phyloP scores from a whole-genome alignment of 106 monocot species.

The Triglochin maritima region DNA sequence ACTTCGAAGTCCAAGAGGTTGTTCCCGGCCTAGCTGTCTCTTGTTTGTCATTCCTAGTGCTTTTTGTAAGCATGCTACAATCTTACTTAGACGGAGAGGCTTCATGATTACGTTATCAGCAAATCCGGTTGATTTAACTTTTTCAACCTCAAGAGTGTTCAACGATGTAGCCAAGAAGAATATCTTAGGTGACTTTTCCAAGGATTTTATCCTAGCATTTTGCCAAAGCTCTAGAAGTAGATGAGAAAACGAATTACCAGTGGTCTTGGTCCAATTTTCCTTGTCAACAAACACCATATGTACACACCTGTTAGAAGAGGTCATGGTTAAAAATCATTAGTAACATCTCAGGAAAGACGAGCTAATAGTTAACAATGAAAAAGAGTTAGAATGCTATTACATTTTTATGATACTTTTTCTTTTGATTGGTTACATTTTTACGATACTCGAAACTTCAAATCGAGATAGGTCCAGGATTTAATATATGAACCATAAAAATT shows the following conservation, averaged over 20 bases:
- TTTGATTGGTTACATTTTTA: too few relatives aligned
- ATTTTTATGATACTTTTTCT: background rate
- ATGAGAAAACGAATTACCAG: slow-evolving; percentile 35
- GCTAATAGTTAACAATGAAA: background rate
- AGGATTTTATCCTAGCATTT: slow-evolving; percentile 19
- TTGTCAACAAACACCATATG: slow-evolving; percentile 70
- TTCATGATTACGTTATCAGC: slow-evolving; percentile 48
- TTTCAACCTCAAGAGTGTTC: slow-evolving; percentile 27
- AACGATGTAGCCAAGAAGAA: slow-evolving; percentile 56
- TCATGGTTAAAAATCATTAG: background rate
- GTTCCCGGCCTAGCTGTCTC: slow-evolving; percentile 16
- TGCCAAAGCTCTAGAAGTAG: slow-evolving; percentile 25
- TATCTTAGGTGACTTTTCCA: slow-evolving; percentile 40
- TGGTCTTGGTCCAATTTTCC: slow-evolving; percentile 41
- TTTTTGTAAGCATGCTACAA: slow-evolving; percentile 54
- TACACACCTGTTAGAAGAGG: slow-evolving; percentile 23
- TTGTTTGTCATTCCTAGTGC: slow-evolving; percentile 31
- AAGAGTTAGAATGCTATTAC: background rate
- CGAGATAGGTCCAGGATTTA: too few relatives aligned
- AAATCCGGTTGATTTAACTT: slow-evolving; percentile 39
- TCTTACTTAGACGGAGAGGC: slow-evolving; percentile 61
- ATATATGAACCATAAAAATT: too few relatives aligned
- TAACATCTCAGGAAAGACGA: background rate
- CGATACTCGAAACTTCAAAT: too few relatives aligned
- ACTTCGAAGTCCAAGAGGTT: slow-evolving; percentile 34